Evolutionary conservation across 768 basidiomycete species (phyloP).

Genomic region (Pleurotus salmoneostramineus): DNA sequence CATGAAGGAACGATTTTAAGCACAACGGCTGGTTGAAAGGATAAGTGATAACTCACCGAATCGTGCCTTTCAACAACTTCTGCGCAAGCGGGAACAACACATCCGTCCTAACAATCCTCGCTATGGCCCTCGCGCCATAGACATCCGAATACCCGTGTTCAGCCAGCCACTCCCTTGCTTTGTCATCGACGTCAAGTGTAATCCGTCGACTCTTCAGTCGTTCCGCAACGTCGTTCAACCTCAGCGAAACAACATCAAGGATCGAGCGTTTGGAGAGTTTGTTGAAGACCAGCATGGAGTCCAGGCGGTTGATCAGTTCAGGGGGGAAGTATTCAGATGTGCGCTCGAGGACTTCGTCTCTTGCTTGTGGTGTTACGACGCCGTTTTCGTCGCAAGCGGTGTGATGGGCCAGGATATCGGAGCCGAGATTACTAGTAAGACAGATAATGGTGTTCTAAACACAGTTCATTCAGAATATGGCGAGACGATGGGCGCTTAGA

Average conservation of each 20-base stretch:
- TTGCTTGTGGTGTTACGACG: slow-evolving; percentile 56
- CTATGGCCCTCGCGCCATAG: slow-evolving; percentile 87
- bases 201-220: slow-evolving; percentile 66
- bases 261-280: slow-evolving; percentile 75
- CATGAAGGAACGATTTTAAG: not conserved
- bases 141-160: slow-evolving; percentile 76
- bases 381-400: slow-evolving; percentile 63
- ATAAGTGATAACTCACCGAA: slow-evolving; percentile 44
- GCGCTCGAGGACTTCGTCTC: slow-evolving; percentile 64
- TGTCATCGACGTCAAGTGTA: slow-evolving; percentile 61
- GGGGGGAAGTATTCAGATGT: slow-evolving; percentile 84
- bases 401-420: slow-evolving; percentile 68
- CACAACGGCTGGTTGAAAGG: not conserved
- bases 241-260: slow-evolving; percentile 72
- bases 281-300: slow-evolving; percentile 88
- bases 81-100: slow-evolving; percentile 82
- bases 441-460: slow-evolving; percentile 88
- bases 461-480: not conserved
- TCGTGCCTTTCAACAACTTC: slow-evolving; percentile 74
- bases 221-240: slow-evolving; percentile 68
- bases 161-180: slow-evolving; percentile 66
- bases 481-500: not conserved
- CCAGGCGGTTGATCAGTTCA: slow-evolving; percentile 85
- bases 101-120: slow-evolving; percentile 77
- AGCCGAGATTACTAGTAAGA: slow-evolving; percentile 83